These are phyloP conservation scores for Collybia mongolica DNA, from an alignment of 768 basidiomycete genomes.

Conservation along the genomic window DNA sequence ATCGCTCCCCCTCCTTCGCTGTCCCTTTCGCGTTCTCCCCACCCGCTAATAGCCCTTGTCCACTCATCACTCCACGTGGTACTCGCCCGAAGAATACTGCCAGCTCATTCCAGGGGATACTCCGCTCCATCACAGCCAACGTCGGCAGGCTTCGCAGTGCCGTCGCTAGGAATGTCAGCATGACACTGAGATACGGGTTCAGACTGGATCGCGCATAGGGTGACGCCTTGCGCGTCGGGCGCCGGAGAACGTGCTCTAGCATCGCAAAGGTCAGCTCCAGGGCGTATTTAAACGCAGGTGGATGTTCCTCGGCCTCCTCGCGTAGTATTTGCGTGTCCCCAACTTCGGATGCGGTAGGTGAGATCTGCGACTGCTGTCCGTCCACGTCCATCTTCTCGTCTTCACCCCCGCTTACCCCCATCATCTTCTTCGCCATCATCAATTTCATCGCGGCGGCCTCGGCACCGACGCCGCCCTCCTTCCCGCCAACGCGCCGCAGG, in stretches of 20 bases:
- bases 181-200: constrained; percentile 84
- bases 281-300: constrained; percentile 70
- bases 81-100: constrained; percentile 59
- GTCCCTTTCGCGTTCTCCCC: constrained; percentile 17
- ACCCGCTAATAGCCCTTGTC: constrained; percentile 36
- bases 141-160: constrained; percentile 64
- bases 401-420: constrained; percentile 31
- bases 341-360: constrained; percentile 29
- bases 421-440: constrained; percentile 2
- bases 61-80: constrained; percentile 50
- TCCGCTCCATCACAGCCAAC: constrained; percentile 64
- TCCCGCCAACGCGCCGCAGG: constrained; percentile 63
- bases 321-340: constrained; percentile 17
- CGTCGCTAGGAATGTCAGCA: constrained; percentile 88
- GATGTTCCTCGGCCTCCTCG: constrained; percentile 38
- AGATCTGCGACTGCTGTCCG: constrained; percentile 19
- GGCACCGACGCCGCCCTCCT: constrained; percentile 35
- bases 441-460: constrained; percentile 13
- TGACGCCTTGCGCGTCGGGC: constrained; percentile 59
- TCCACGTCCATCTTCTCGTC: constrained; percentile 68
- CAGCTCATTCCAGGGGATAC: constrained; percentile 83
- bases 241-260: constrained; percentile 68
- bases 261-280: constrained; percentile 78
- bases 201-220: constrained; percentile 52
- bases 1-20: constrained; percentile 40